Conservation (phyloP, 306 rosid species). For the Dalbergia cochinchinensis region DNA sequence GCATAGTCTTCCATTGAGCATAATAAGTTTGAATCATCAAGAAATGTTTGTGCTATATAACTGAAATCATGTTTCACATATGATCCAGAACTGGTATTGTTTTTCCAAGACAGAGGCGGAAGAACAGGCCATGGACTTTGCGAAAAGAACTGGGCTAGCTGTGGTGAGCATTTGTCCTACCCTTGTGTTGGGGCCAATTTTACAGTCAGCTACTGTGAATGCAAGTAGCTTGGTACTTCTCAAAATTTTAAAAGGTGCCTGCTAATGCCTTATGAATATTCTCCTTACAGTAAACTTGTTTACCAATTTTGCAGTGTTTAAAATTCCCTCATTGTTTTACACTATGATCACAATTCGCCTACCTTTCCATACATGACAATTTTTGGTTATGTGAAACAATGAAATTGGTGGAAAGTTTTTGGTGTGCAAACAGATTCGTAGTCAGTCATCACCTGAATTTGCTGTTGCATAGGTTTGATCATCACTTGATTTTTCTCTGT, state of each 20-base stretch:
- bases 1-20: background rate
- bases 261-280: background rate
- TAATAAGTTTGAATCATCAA: background rate
- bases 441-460: slow-evolving; percentile 1
- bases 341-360: background rate
- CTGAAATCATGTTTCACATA: background rate
- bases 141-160: slow-evolving; percentile 56
- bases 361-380: slow-evolving; percentile 8
- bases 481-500: background rate
- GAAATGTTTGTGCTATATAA: background rate
- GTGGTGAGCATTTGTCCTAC: slow-evolving; percentile 69
- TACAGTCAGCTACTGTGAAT: slow-evolving; percentile 64
- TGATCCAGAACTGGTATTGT: slow-evolving; percentile 79
- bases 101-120: slow-evolving; percentile 85
- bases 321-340: slow-evolving; percentile 18
- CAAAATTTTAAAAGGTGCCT: slow-evolving; percentile 64
- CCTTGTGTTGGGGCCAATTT: slow-evolving; percentile 62
- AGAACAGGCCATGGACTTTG: slow-evolving; percentile 67
- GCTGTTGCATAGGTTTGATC: background rate
- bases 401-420: background rate
- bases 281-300: slow-evolving; percentile 18
- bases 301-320: background rate
- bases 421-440: slow-evolving; percentile 6
- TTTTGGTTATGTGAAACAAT: background rate
- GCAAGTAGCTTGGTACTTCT: slow-evolving; percentile 66